These are phyloP conservation scores for Rubia balearica DNA, from an alignment of 305 asterid species.

Conservation along the genomic window DNA sequence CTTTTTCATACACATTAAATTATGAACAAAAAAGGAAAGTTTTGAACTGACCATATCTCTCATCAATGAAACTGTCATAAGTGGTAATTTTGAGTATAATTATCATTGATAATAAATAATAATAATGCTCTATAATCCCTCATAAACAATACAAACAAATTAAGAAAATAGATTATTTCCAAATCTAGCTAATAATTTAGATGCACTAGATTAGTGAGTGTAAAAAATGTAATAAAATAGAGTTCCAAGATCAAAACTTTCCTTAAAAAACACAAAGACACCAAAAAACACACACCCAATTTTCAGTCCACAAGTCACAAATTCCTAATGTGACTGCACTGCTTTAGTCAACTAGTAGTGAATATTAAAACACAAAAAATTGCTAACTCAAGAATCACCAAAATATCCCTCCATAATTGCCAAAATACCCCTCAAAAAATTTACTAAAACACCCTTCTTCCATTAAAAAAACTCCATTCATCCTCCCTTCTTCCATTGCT, in stretches of 20 bases:
- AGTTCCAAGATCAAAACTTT: not conserved
- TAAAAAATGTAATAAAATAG: not conserved
- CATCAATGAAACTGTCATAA: no score
- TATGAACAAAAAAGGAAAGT: no score
- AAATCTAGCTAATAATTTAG: not conserved
- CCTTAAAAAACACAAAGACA: not conserved
- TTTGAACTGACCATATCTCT: no score
- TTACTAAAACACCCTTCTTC: conserved; percentile 4
- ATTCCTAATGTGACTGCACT: not conserved
- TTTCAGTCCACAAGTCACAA: conserved; percentile 7
- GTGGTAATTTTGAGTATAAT: not conserved
- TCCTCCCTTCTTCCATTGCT: not conserved
- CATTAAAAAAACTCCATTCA: conserved; percentile 2
- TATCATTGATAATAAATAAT: not conserved
- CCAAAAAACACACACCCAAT: not conserved
- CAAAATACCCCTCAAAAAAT: conserved; percentile 3
- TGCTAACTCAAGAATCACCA: not conserved
- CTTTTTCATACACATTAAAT: no score
- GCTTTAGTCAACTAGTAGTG: not conserved
- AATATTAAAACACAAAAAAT: not conserved
- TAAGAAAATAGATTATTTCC: not conserved
- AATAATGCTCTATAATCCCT: not conserved
- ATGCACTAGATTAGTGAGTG: not conserved
- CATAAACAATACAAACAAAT: not conserved
- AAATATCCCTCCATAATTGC: not conserved